Base-by-base conservation (phyloP, 257 asterid genomes). In the Avicennia marina region DNA sequence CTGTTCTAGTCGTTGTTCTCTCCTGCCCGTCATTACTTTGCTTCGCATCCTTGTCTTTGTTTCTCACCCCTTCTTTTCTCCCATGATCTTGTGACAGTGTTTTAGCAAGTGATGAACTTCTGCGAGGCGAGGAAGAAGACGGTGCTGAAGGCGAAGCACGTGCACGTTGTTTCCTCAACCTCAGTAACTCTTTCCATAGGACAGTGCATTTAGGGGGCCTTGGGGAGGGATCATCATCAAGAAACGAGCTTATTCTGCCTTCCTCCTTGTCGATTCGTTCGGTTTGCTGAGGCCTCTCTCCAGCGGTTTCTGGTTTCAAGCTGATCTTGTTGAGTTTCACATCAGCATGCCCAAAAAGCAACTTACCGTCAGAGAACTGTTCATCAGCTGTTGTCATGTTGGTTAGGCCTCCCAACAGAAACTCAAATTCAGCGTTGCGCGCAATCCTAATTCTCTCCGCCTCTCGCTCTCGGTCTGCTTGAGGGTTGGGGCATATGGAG, bases 181-280 rank as follows among this genome's bases (percentile, higher is more conserved):
- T 83, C 20, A 83, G 36, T 24, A 89, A 42, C 75, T 90, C 97
- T 55, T 90, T 90, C 93, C 90, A 90, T 41, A 90, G 29, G 53
- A 86, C 94, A n/a, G 88, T 86, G 58, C 97, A 90, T 45, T 78
- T 86, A 2, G 97, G 97, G 8, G 95, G 97, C 66, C 97, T 69
- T 2, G 97, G 97, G 11, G 97, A 90, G 0, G 97, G 97, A 70
- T 86, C 97, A 20, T 90, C 97, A 59, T 90, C 98, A 20, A 79
- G 50, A 25, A 87, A 81, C 96, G 87, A 90, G 62, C 68, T 75
- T 19, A 73, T 72, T 38, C 79, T 72, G 50, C 56, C 62, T 53
- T 73, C 90, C 22, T 77, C 81, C 64, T 78, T 72, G 22, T 36
- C 68, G 3, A 25, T 69, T n/a, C 7, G 49, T 20, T 36, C 41